Evolutionary conservation across 345 rosid species (phyloP).

Genomic region (Citrus australasica): DNA sequence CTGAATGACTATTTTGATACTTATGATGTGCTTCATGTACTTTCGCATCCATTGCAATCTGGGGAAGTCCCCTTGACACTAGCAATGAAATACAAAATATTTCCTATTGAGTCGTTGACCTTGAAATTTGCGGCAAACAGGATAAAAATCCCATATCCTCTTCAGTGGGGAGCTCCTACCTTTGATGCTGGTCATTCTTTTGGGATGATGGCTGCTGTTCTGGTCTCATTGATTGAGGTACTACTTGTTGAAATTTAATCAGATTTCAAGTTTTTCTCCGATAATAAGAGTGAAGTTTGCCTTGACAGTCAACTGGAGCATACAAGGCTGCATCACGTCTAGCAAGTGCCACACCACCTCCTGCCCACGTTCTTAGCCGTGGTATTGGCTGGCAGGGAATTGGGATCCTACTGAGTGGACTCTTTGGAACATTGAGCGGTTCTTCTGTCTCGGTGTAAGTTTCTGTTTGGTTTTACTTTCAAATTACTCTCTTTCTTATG

Average conservation of each 20-base stretch:
- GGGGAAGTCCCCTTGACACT: too few relatives aligned
- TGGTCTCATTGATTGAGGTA: conserved; percentile 95
- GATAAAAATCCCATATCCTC: conserved; percentile 98
- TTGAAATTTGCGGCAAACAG: conserved; percentile 30
- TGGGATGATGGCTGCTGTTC: conserved; percentile 97
- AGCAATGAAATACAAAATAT: background rate
- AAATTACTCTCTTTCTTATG: conserved; percentile 6
- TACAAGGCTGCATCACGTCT: conserved; percentile 94
- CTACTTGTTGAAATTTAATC: background rate
- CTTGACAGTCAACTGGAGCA: conserved; percentile 82
- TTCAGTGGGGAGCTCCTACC: conserved; percentile 99
- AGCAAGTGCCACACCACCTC: conserved; percentile 99
- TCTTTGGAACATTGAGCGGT: conserved; percentile 85
- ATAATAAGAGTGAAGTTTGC: conserved; percentile 5
- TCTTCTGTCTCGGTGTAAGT: conserved; percentile 84
- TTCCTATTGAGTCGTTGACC: conserved; percentile 1
- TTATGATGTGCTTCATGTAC: too few relatives aligned
- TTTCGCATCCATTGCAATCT: too few relatives aligned
- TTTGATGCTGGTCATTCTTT: conserved; percentile 98
- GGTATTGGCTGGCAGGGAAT: conserved; percentile 99
- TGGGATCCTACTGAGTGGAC: conserved; percentile 80
- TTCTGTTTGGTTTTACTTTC: background rate
- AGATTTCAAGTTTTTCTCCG: background rate
- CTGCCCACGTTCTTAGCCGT: conserved; percentile 96
- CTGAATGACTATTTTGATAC: too few relatives aligned